phyloP scores from a whole-genome alignment of 257 asterid species.

The Lavandula angustifolia region DNA sequence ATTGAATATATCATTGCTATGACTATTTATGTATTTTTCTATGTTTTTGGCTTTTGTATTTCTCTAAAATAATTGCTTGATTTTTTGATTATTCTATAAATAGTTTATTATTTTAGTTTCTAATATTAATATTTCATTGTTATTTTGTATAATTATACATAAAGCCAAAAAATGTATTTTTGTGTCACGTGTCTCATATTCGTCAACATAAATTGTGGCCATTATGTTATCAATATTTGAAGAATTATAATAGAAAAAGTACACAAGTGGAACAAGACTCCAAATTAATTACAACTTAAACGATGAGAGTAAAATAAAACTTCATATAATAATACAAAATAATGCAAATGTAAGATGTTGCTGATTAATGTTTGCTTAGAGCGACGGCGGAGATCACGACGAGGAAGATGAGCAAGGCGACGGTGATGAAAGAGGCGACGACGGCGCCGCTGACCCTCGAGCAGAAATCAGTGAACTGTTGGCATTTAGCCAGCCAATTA shows the following conservation, averaged over 20 bases:
- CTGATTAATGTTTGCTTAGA: conserved; percentile 43
- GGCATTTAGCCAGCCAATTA: conserved; percentile 85
- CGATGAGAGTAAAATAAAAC: conserved; percentile 7
- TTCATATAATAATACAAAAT: neutral
- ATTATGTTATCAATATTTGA: conserved; percentile 10
- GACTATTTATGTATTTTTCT: too few species aligned
- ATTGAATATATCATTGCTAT: too few species aligned
- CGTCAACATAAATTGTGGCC: too few species aligned
- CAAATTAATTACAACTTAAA: conserved; percentile 23
- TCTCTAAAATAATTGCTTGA: too few species aligned
- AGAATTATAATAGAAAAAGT: neutral
- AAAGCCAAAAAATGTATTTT: too few species aligned
- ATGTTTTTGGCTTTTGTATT: too few species aligned
- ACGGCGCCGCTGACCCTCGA: conserved; percentile 69
- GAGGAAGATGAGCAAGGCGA: conserved; percentile 41
- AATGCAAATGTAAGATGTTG: neutral
- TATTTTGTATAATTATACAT: too few species aligned
- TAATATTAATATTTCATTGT: too few species aligned
- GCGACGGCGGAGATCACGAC: conserved; percentile 58
- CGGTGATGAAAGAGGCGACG: conserved; percentile 58
- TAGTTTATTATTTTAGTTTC: too few species aligned
- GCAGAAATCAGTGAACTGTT: conserved; percentile 74
- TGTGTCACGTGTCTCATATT: too few species aligned
- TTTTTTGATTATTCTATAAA: too few species aligned
- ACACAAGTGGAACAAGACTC: conserved; percentile 2